These are phyloP conservation scores for Chrysosporium keratinophilum DNA, from an alignment of 2,329 filamentous ascomycete genomes.

Conservation along the genomic window DNA sequence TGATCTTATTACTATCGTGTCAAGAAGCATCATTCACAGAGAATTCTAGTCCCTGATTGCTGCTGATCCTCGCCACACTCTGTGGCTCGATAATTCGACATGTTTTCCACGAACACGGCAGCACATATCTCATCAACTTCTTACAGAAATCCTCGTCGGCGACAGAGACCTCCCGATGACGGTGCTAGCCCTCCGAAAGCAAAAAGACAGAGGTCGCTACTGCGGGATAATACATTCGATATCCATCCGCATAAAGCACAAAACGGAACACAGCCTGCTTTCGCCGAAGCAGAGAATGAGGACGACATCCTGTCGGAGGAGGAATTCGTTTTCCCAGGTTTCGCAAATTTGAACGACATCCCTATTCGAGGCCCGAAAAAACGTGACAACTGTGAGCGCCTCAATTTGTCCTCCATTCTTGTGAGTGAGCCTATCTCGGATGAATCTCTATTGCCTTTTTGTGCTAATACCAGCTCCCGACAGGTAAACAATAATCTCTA, in stretches of 20 bases:
- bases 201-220: slow-evolving; percentile 37
- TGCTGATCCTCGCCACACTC: no score
- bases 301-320: not conserved
- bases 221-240: slow-evolving; percentile 1
- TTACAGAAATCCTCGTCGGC: slow-evolving; percentile 27
- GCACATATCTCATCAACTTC: slow-evolving; percentile 10
- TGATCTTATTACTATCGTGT: no score
- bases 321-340: not conserved
- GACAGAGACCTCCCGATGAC: slow-evolving; percentile 37
- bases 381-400: slow-evolving; percentile 24
- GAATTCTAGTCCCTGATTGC: no score
- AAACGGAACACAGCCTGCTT: not conserved
- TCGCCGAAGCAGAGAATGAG: not conserved
- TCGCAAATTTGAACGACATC: slow-evolving; percentile 21
- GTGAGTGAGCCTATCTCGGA: slow-evolving; percentile 20
- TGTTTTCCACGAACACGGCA: slow-evolving; percentile 32
- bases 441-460: not conserved
- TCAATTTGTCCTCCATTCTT: slow-evolving; percentile 29
- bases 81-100: slow-evolving; percentile 17
- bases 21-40: no score
- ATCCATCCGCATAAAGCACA: not conserved
- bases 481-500: slow-evolving; percentile 79
- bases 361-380: slow-evolving; percentile 32
- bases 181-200: slow-evolving; percentile 36
- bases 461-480: slow-evolving; percentile 11